A percentile compares a stretch with the other conserved stretches of the same genome.
Evolutionary conservation across 352 stramenopile genomes (phyloP).

Genomic region (Globisporangium solare): DNA sequence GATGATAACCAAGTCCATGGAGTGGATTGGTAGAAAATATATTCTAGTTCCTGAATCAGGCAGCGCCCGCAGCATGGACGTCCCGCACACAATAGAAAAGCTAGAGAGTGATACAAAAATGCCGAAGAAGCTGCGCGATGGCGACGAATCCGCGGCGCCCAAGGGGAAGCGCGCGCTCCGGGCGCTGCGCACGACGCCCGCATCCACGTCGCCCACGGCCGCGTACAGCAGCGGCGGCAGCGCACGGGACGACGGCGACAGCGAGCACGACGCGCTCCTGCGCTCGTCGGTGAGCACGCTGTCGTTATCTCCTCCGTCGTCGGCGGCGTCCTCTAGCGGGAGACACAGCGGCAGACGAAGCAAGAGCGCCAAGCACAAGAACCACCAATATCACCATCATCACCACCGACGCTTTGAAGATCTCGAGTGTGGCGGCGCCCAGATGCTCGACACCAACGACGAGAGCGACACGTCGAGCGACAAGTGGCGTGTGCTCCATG

Average conservation of each 20-base stretch:
- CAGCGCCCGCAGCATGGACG: too few species aligned
- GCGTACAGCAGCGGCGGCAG: slow-evolving; percentile 9
- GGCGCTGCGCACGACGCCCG: slow-evolving; percentile 5
- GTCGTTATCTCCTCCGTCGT: neutral
- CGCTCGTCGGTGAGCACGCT: neutral
- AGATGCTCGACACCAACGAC: neutral
- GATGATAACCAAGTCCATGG: too few species aligned
- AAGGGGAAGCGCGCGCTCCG: neutral
- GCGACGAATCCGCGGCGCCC: too few species aligned
- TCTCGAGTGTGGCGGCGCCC: slow-evolving; percentile 4
- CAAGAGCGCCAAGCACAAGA: neutral
- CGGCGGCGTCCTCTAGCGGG: neutral
- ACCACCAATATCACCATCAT: slow-evolving; percentile 1
- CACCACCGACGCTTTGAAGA: neutral
- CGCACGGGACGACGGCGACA: slow-evolving; percentile 8
- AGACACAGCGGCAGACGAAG: slow-evolving; percentile 1
- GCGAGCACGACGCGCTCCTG: slow-evolving; percentile 6
- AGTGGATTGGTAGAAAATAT: too few species aligned
- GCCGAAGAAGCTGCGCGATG: too few species aligned
- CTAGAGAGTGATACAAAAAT: too few species aligned
- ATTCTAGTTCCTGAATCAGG: too few species aligned
- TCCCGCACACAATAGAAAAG: too few species aligned
- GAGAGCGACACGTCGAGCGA: neutral
- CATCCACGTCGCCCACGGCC: slow-evolving; percentile 9
- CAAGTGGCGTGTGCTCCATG: slow-evolving; percentile 17